A percentile compares a stretch with the other conserved stretches of the same genome.
These are phyloP conservation scores for Chaetomium fimeti DNA, from an alignment of 495 filamentous ascomycete species.

Conservation along the genomic window DNA sequence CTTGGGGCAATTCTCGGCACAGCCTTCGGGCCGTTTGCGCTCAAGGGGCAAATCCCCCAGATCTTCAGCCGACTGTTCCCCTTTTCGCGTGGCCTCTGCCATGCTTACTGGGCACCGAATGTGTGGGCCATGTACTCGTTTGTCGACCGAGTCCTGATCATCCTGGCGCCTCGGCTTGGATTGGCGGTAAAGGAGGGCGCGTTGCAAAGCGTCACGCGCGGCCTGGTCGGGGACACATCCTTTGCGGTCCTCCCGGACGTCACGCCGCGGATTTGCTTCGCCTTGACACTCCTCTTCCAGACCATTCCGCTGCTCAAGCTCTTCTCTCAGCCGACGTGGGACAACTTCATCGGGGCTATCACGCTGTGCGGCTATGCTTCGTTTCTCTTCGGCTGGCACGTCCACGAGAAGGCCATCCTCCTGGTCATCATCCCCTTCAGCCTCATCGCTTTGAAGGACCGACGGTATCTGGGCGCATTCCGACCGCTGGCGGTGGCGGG, in stretches of 20 bases:
- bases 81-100: slow-evolving; percentile 88
- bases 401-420: slow-evolving; percentile 95
- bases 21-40: slow-evolving; percentile 89
- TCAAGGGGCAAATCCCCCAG: slow-evolving; percentile 85
- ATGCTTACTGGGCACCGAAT: slow-evolving; percentile 98
- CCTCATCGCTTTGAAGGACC: slow-evolving; percentile 86
- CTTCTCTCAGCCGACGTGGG: slow-evolving; percentile 76
- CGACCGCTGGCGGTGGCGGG: slow-evolving; percentile 87
- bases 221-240: slow-evolving; percentile 89
- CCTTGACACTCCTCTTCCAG: slow-evolving; percentile 81
- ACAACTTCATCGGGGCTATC: slow-evolving; percentile 82
- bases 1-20: slow-evolving; percentile 69
- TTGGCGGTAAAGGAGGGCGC: slow-evolving; percentile 70
- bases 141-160: slow-evolving; percentile 73
- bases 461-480: slow-evolving; percentile 89
- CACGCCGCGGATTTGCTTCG: slow-evolving; percentile 73
- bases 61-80: slow-evolving; percentile 83
- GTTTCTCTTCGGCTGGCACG: slow-evolving; percentile 98
- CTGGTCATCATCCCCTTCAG: slow-evolving; percentile 94
- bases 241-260: slow-evolving; percentile 92
- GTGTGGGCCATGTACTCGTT: slow-evolving; percentile 98
- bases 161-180: slow-evolving; percentile 77
- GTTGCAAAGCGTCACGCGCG: slow-evolving; percentile 83
- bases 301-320: slow-evolving; percentile 76
- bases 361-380: slow-evolving; percentile 96